Evolutionary conservation across 768 basidiomycete species (phyloP).

Genomic region (Russula sp.): DNA sequence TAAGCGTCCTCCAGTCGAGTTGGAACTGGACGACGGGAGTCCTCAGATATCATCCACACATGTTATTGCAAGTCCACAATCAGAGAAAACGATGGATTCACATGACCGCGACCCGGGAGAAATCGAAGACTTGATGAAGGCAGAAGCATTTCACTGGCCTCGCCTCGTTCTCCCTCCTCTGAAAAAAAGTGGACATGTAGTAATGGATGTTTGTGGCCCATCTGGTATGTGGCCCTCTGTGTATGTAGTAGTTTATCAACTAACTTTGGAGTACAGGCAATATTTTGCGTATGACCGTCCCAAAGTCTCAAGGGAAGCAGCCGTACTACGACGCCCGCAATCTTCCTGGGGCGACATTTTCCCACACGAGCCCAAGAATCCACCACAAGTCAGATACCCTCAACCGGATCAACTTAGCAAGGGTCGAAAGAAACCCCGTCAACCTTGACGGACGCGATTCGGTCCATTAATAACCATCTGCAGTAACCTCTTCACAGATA

Average conservation of each 20-base stretch:
- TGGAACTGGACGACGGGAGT: constrained; percentile 32
- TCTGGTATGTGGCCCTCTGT: constrained; percentile 54
- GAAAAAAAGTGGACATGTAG: constrained; percentile 88
- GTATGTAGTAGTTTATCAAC: constrained; percentile 7
- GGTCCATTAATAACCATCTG: not conserved
- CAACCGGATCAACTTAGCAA: constrained; percentile 39
- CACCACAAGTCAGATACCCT: constrained; percentile 56
- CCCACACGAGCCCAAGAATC: constrained; percentile 83
- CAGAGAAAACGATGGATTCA: constrained; percentile 7
- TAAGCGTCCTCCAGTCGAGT: constrained; percentile 26
- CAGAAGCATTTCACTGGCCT: constrained; percentile 85
- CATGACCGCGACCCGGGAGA: constrained; percentile 35
- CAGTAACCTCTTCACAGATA: not conserved
- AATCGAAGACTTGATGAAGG: constrained; percentile 54
- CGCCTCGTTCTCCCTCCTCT: constrained; percentile 89
- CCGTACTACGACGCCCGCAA: constrained; percentile 94
- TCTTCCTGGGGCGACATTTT: constrained; percentile 93
- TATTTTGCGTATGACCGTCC: constrained; percentile 87
- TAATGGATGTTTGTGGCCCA: constrained; percentile 82
- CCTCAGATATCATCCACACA: not conserved
- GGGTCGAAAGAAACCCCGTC: constrained; percentile 33
- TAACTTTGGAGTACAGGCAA: constrained; percentile 53
- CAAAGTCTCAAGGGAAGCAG: constrained; percentile 95
- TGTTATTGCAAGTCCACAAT: not conserved
- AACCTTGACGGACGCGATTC: not conserved